Evolutionary conservation across 768 basidiomycete genomes (phyloP), one percentile per base, ranked within the genome.

Genomic region (Boletus rex-veris): DNA sequence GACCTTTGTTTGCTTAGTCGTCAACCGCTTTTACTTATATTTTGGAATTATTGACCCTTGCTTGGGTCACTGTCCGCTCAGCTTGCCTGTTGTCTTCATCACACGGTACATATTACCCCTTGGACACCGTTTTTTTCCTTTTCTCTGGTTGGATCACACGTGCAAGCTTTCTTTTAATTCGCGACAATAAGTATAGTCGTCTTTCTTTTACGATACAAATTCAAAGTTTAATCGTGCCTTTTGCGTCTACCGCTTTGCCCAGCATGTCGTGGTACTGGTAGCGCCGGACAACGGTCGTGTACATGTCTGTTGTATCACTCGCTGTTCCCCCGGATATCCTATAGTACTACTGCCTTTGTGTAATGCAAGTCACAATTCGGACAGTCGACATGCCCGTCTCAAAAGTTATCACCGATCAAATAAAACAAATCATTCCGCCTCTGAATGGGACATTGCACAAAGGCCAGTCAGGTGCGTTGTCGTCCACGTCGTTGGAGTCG

Each of bases 371-470:
- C 26, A 28, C 26, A 26, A 26, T 26, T 18, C 18, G n/a, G 7
- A 58, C 44, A n/a, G 16, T 18, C 55, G 53, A 30, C 40, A 90
- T 88, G 88, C 75, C 85, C 11, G 66, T 89, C 45, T 76, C 85
- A 44, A 82, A 79, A 58, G 65, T 73, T 26, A 72, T 92, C 55
- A 65, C 89, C 33, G 80, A 85, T 18, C 85, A 92, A 65, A 79
- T 95, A 52, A 87, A 85, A 65, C 79, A 82, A 58, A 77, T 98
- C 52, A 91, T 98, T 48, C 96, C 96, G 0, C 96, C 96, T 40
- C 79, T 98, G 28, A 85, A 93, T 61, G 85, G 86, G 7, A 82
- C 85, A 41, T 73, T 98, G 28, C 93, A 95, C 77, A 99, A 99
- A 68, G 96, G 96, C 28, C 95, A 98, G 74, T 93, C 91, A 58